Percentiles rank a stretch among this genome's conserved stretches.
phyloP scores from a whole-genome alignment of 2,329 filamentous ascomycete species.

The Colletotrichum magnum region DNA sequence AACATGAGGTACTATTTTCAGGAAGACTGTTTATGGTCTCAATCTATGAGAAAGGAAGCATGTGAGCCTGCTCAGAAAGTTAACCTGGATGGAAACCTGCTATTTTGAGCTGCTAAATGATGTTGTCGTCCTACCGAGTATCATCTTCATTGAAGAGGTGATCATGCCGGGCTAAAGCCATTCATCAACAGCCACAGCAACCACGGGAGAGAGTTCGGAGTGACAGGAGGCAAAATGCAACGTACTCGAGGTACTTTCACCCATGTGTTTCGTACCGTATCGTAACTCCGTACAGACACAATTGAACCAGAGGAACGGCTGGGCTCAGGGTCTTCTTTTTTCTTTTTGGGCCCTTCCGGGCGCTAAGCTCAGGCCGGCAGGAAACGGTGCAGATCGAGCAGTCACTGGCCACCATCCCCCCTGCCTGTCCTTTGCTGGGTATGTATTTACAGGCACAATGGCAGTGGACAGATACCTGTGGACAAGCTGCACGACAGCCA shows the following conservation, averaged over 20 bases:
- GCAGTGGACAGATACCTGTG: too few species aligned
- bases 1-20: constrained; percentile 27
- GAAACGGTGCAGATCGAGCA: constrained; percentile 23
- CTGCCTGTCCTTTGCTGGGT: neutral
- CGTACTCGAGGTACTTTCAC: too few species aligned
- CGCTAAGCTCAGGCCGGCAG: constrained; percentile 25
- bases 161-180: neutral
- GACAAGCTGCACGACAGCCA: too few species aligned
- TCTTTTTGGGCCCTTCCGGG: neutral
- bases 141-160: constrained; percentile 21
- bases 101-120: constrained; percentile 23
- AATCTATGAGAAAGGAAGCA: constrained; percentile 3
- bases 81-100: neutral
- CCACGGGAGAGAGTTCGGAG: too few species aligned
- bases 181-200: neutral
- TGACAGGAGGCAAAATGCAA: too few species aligned
- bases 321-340: constrained; percentile 25
- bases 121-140: constrained; percentile 16
- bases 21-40: constrained; percentile 4
- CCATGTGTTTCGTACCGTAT: too few species aligned
- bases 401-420: constrained; percentile 11
- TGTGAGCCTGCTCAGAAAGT: neutral
- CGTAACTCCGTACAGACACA: too few species aligned
- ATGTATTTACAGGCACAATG: too few species aligned
- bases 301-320: neutral